Conservation (phyloP, 169 alveolate genomes). For the Plasmodium adleri region DNA sequence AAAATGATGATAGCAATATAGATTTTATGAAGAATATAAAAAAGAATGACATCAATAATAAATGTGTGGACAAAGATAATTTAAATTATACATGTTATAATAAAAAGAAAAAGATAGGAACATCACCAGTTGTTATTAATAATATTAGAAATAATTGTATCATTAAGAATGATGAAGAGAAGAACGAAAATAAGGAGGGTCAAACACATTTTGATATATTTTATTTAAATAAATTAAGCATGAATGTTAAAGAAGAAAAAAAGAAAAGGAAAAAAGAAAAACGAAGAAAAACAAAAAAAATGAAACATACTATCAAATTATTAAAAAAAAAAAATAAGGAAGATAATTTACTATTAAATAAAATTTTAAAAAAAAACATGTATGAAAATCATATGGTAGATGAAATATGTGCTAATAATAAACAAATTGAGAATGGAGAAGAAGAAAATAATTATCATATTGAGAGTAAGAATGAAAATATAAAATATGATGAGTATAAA, state of each 20-base stretch:
- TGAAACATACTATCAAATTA: too few relatives aligned
- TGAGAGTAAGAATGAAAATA: neutral
- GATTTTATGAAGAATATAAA: neutral
- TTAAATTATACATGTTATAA: neutral
- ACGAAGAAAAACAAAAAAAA: too few relatives aligned
- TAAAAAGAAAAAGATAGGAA: neutral
- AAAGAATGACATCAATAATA: neutral
- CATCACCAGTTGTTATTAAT: neutral
- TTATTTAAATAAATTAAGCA: constrained; percentile 54
- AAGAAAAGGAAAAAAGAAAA: constrained; percentile 18
- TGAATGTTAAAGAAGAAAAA: constrained; percentile 14
- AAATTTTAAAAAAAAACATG: constrained; percentile 9
- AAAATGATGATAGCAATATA: neutral
- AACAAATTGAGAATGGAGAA: neutral
- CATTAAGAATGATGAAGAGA: neutral
- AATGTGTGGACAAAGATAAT: neutral
- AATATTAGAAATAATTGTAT: constrained; percentile 5
- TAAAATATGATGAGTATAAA: neutral
- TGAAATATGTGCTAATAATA: neutral
- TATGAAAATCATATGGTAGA: neutral
- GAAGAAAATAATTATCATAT: neutral
- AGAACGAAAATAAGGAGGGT: neutral
- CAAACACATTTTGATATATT: constrained; percentile 42
- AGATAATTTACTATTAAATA: neutral
- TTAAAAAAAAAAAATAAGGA: neutral